Percentiles rank a stretch among this genome's conserved stretches.
phyloP scores from a whole-genome alignment of 2,329 filamentous ascomycete species.

The Bretziella fagacearum region DNA sequence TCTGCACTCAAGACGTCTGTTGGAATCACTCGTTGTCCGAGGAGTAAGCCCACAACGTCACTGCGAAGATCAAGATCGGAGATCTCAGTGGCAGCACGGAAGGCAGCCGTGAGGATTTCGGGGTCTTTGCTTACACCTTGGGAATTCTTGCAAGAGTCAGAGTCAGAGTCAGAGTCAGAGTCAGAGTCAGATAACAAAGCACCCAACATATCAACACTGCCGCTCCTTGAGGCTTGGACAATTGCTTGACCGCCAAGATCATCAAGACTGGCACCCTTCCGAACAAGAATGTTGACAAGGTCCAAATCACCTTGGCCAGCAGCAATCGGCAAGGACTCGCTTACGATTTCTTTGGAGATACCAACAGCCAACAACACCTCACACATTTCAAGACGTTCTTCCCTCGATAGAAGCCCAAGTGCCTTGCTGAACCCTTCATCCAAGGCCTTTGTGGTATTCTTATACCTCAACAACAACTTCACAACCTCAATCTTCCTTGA shows the following conservation, averaged over 20 bases:
- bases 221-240: constrained; percentile 36
- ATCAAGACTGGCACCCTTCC: constrained; percentile 34
- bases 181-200: constrained; percentile 26
- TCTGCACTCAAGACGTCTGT: constrained; percentile 36
- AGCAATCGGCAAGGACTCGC: constrained; percentile 33
- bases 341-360: constrained; percentile 29
- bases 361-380: constrained; percentile 29
- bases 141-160: not conserved
- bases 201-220: constrained; percentile 31
- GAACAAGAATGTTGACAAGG: constrained; percentile 33
- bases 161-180: not conserved
- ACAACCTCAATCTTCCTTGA: constrained; percentile 30
- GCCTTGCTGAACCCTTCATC: constrained; percentile 29
- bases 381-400: constrained; percentile 29
- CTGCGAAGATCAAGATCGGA: constrained; percentile 32
- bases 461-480: constrained; percentile 25
- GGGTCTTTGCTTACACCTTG: constrained; percentile 17
- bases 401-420: constrained; percentile 24
- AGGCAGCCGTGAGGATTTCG: constrained; percentile 31
- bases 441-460: constrained; percentile 23
- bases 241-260: constrained; percentile 36
- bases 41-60: constrained; percentile 32
- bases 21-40: constrained; percentile 29
- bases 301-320: constrained; percentile 35
- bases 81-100: constrained; percentile 38